Percentiles rank a stretch among this genome's conserved stretches.
These are phyloP conservation scores for Sungouiella thailandica DNA, from an alignment of 805 yeast species.

Conservation along the genomic window DNA sequence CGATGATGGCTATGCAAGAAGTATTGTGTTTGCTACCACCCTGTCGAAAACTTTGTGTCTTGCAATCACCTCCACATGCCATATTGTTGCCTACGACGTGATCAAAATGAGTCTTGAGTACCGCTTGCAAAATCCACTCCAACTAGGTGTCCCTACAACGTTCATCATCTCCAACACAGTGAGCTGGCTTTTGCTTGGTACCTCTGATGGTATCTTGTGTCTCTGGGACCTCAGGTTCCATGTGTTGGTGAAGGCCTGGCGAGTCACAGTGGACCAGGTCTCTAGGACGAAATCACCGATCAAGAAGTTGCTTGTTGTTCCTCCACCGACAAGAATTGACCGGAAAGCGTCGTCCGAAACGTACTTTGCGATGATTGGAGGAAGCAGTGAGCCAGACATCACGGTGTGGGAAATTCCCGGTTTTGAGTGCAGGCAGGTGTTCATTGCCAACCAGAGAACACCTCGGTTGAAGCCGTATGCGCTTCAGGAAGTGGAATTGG, in stretches of 20 bases:
- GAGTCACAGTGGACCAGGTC: constrained; percentile 38
- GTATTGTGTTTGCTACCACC: constrained; percentile 37
- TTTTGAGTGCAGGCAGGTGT: constrained; percentile 46
- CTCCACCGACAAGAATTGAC: constrained; percentile 16
- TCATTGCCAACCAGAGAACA: constrained; percentile 14
- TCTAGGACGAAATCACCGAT: constrained; percentile 35
- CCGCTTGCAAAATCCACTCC: constrained; percentile 47
- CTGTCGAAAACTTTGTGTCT: constrained; percentile 41
- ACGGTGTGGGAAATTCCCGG: constrained; percentile 74
- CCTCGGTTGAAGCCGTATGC: constrained; percentile 22
- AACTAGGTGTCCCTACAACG: constrained; percentile 62
- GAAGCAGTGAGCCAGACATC: constrained; percentile 53
- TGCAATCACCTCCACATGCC: constrained; percentile 49
- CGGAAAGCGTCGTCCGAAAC: neutral
- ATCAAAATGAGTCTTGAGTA: constrained; percentile 44
- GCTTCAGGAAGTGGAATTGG: constrained; percentile 16
- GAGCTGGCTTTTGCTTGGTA: constrained; percentile 71
- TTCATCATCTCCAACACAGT: constrained; percentile 50
- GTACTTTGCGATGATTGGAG: constrained; percentile 57
- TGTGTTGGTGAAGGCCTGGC: constrained; percentile 57
- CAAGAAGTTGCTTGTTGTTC: constrained; percentile 40
- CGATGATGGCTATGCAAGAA: constrained; percentile 38
- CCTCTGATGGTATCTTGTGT: constrained; percentile 65
- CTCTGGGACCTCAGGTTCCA: constrained; percentile 80
- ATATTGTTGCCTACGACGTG: constrained; percentile 52